These are phyloP conservation scores for Pseudophaeomoniella oleicola DNA, from an alignment of 2,329 filamentous ascomycete species.

Conservation along the genomic window DNA sequence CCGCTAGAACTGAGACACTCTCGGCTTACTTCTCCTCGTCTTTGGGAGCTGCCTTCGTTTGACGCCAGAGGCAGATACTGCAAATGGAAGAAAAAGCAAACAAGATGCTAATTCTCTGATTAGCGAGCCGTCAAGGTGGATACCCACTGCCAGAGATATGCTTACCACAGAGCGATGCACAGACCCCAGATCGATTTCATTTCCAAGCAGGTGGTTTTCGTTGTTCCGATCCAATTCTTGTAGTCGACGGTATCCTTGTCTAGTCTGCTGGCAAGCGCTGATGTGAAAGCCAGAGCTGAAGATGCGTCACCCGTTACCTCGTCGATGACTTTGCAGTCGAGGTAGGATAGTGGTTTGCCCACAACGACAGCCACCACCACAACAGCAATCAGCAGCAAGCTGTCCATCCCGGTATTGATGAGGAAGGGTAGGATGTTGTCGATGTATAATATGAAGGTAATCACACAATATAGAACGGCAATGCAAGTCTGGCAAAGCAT, in stretches of 20 bases:
- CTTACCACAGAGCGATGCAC: slow-evolving; percentile 59
- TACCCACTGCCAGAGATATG: slow-evolving; percentile 7
- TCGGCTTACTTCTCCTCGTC: slow-evolving; percentile 32
- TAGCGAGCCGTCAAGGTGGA: not conserved
- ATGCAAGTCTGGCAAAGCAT: slow-evolving; percentile 50
- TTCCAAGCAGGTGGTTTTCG: slow-evolving; percentile 58
- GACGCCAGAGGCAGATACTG: slow-evolving; percentile 47
- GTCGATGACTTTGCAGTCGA: slow-evolving; percentile 51
- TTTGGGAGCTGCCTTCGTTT: slow-evolving; percentile 35
- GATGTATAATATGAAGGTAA: slow-evolving; percentile 69
- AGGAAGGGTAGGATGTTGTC: slow-evolving; percentile 64
- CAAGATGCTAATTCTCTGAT: slow-evolving; percentile 34
- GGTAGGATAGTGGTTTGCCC: slow-evolving; percentile 65
- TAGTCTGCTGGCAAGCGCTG: slow-evolving; percentile 36
- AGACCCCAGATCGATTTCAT: slow-evolving; percentile 82
- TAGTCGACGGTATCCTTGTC: slow-evolving; percentile 35
- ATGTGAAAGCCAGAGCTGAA: slow-evolving; percentile 39
- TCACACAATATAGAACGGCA: slow-evolving; percentile 61
- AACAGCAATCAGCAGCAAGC: slow-evolving; percentile 57
- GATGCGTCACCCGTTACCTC: slow-evolving; percentile 29
- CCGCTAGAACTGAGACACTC: too few relatives aligned
- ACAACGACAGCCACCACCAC: slow-evolving; percentile 64
- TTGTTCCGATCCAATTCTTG: slow-evolving; percentile 43
- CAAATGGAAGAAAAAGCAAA: slow-evolving; percentile 50
- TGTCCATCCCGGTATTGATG: slow-evolving; percentile 51